Conservation (phyloP, 352 stramenopile species). For the Blastocystis sp. region DNA sequence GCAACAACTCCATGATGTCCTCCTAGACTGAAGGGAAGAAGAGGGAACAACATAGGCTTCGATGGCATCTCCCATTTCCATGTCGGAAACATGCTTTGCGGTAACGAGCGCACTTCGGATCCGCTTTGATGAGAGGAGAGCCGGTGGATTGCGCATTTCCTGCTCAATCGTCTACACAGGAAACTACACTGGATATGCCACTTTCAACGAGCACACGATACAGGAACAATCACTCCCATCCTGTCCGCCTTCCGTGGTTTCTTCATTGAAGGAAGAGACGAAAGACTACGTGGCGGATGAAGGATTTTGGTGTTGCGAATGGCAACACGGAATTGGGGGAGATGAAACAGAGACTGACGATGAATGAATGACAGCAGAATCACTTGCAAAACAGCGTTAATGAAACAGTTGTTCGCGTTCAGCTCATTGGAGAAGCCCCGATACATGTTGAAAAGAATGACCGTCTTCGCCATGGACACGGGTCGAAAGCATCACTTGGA, state of each 20-base stretch:
- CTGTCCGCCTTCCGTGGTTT: neutral
- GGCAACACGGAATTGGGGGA: slow-evolving; percentile 19
- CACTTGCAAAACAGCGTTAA: slow-evolving; percentile 55
- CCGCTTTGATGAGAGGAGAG: neutral
- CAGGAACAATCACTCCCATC: slow-evolving; percentile 36
- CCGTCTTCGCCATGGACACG: slow-evolving; percentile 7
- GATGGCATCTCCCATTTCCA: slow-evolving; percentile 56
- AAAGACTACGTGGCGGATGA: slow-evolving; percentile 9
- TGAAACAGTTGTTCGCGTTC: slow-evolving; percentile 29
- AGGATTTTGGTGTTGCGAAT: slow-evolving; percentile 42
- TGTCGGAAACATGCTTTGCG: neutral
- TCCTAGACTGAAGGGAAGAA: slow-evolving; percentile 3
- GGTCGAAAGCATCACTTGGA: too few species aligned
- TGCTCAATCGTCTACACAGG: slow-evolving; percentile 34
- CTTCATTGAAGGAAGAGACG: neutral
- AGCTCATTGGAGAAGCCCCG: slow-evolving; percentile 30
- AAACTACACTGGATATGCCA: neutral
- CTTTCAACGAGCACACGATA: slow-evolving; percentile 53
- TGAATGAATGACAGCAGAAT: neutral
- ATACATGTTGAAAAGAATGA: slow-evolving; percentile 28
- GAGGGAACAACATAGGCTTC: slow-evolving; percentile 31
- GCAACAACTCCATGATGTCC: slow-evolving; percentile 52
- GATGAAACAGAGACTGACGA: slow-evolving; percentile 34
- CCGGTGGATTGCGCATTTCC: slow-evolving; percentile 6
- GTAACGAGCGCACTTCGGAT: slow-evolving; percentile 10